A percentile compares a stretch with the other conserved stretches of the same genome.
These are phyloP conservation scores for Fusarium poae DNA, from an alignment of 2,329 filamentous ascomycete species.

Conservation along the genomic window DNA sequence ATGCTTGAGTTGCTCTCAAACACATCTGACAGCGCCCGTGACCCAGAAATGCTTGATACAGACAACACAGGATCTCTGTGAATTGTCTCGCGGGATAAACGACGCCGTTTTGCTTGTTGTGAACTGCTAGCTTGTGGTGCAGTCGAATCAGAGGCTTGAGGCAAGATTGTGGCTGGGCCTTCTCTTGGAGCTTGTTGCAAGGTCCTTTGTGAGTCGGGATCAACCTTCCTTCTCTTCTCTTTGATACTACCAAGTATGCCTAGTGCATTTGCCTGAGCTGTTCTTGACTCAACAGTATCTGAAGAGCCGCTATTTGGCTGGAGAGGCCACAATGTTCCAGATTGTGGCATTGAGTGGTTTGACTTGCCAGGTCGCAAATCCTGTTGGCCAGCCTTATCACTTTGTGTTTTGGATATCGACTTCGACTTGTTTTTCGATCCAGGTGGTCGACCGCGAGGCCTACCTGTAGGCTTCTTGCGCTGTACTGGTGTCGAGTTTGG, in stretches of 20 bases:
- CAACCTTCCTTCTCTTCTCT: neutral
- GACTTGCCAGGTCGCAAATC: neutral
- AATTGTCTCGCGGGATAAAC: conserved; percentile 43
- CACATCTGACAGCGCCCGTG: conserved; percentile 24
- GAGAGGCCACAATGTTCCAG: conserved; percentile 7
- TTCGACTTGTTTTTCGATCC: conserved; percentile 61
- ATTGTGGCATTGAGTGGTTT: conserved; percentile 50
- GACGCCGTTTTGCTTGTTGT: conserved; percentile 48
- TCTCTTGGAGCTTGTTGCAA: conserved; percentile 8
- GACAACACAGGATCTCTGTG: conserved; percentile 25
- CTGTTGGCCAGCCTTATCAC: conserved; percentile 1
- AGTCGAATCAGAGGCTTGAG: conserved; percentile 8
- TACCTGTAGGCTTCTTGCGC: conserved; percentile 43
- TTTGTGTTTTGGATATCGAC: conserved; percentile 29
- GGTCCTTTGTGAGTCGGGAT: conserved; percentile 10
- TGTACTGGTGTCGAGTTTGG: conserved; percentile 1
- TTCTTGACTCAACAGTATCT: neutral
- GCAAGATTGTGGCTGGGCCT: neutral
- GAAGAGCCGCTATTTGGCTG: neutral
- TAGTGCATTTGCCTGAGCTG: conserved; percentile 3
- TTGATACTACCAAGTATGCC: neutral
- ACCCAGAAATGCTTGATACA: conserved; percentile 33
- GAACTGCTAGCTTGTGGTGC: neutral
- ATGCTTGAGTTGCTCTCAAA: conserved; percentile 13
- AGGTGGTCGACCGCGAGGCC: conserved; percentile 59